phyloP scores from a whole-genome alignment of 768 basidiomycete genomes.

The Xerocomellus amylosporus region DNA sequence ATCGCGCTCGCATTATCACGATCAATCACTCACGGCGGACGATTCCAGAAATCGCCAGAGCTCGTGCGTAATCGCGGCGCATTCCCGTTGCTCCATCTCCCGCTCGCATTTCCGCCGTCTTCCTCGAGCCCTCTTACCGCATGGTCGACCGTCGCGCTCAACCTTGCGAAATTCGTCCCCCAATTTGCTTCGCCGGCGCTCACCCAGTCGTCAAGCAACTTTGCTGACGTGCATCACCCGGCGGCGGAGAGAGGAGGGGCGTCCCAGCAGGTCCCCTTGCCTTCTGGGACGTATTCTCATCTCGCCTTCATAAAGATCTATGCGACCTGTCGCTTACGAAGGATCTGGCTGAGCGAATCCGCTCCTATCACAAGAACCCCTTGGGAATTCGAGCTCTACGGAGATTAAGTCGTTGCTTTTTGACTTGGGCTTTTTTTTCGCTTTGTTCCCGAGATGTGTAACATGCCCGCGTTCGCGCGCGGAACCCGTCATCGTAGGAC shows the following conservation, averaged over 20 bases:
- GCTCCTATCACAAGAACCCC: conserved; percentile 53
- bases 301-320: conserved; percentile 73
- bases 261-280: conserved; percentile 31
- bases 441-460: conserved; percentile 18
- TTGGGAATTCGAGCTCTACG: conserved; percentile 77
- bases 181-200: conserved; percentile 55
- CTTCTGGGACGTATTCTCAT: conserved; percentile 59
- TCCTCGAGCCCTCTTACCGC: conserved; percentile 60
- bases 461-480: conserved; percentile 19
- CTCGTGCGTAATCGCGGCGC: conserved; percentile 40
- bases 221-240: conserved; percentile 20
- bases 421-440: background rate
- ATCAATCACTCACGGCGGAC: conserved; percentile 8
- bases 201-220: conserved; percentile 20
- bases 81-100: conserved; percentile 68
- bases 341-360: conserved; percentile 72
- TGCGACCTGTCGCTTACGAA: conserved; percentile 70
- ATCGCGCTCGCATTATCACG: background rate
- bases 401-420: conserved; percentile 28
- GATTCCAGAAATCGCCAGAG: conserved; percentile 50
- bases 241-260: conserved; percentile 21
- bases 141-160: conserved; percentile 65
- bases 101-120: conserved; percentile 57
- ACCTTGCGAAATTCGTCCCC: conserved; percentile 57
- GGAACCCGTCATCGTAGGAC: conserved; percentile 17